Conservation (phyloP, 2,329 filamentous ascomycete species). For the Lasiodiplodia sp. region DNA sequence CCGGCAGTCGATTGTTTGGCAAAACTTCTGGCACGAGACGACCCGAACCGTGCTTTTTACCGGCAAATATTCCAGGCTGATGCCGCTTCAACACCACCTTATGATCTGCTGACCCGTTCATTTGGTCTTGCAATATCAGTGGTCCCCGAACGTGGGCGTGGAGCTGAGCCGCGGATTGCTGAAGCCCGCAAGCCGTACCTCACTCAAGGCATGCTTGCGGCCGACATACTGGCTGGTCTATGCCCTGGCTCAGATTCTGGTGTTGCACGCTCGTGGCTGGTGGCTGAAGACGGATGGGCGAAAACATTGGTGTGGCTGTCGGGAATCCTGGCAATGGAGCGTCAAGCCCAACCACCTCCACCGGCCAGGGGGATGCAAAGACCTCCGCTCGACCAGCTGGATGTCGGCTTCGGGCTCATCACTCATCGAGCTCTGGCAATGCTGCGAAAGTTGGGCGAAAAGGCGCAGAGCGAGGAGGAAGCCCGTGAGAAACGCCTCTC, state of each 20-base stretch:
- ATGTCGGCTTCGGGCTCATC: constrained; percentile 48
- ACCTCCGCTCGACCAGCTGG: constrained; percentile 43
- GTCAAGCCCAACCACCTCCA: constrained; percentile 34
- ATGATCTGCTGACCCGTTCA: constrained; percentile 83
- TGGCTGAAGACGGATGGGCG: constrained; percentile 83
- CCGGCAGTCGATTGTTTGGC: constrained; percentile 89
- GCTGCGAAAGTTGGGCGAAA: constrained; percentile 56
- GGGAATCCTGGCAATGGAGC: constrained; percentile 62
- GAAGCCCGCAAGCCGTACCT: constrained; percentile 87
- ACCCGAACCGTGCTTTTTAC: constrained; percentile 88
- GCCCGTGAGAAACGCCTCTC: constrained; percentile 34
- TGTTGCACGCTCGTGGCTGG: constrained; percentile 80
- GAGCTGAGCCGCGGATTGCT: constrained; percentile 69
- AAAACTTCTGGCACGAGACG: constrained; percentile 89
- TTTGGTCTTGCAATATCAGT: constrained; percentile 88
- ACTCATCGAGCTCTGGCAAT: constrained; percentile 56
- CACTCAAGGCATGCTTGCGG: constrained; percentile 90
- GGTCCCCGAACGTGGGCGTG: constrained; percentile 74
- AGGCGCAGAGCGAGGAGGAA: constrained; percentile 47
- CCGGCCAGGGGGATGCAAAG: constrained; percentile 32
- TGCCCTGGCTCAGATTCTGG: constrained; percentile 74
- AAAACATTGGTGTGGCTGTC: constrained; percentile 79
- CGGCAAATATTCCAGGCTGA: constrained; percentile 82
- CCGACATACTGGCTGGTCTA: constrained; percentile 83
- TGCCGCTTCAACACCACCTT: constrained; percentile 66